Evolutionary conservation across 768 basidiomycete species (phyloP).

Genomic region (Lentinula detonsa): DNA sequence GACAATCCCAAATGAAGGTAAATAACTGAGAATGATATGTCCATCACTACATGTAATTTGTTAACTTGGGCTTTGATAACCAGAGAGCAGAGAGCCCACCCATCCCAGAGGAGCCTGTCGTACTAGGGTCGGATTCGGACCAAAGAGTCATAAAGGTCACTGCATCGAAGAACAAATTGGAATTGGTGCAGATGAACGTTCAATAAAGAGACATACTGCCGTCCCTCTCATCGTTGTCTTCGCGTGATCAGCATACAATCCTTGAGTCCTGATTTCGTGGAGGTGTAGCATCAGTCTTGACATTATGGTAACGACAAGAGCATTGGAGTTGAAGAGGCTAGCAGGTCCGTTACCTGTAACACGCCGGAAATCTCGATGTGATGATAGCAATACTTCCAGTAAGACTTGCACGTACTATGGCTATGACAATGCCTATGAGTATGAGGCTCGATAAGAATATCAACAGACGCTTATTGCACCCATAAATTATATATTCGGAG

Average conservation of each 20-base stretch:
- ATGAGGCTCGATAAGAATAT: not conserved
- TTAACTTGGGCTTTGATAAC: too few species aligned
- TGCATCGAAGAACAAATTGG: too few species aligned
- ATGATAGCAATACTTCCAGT: not conserved
- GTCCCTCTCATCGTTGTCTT: not conserved
- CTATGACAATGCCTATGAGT: not conserved
- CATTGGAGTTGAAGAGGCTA: not conserved
- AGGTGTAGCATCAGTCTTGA: conserved; percentile 3
- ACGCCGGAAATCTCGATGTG: not conserved
- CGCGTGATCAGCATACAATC: not conserved
- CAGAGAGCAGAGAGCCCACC: too few species aligned
- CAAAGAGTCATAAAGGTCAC: too few species aligned
- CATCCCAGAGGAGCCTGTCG: too few species aligned
- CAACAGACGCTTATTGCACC: not conserved
- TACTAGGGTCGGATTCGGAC: too few species aligned
- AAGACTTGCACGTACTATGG: not conserved
- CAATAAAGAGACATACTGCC: not conserved
- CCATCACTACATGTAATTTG: too few species aligned
- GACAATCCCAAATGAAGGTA: too few species aligned
- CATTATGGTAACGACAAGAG: not conserved
- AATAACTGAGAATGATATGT: too few species aligned
- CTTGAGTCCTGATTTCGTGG: not conserved
- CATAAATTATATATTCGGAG: conserved; percentile 4
- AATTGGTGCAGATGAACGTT: too few species aligned
- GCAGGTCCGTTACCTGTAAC: not conserved